Percentiles rank a stretch among this genome's conserved stretches.
Evolutionary conservation across 169 alveolate species (phyloP).

Genomic region (Cryptosporidium parvum): DNA sequence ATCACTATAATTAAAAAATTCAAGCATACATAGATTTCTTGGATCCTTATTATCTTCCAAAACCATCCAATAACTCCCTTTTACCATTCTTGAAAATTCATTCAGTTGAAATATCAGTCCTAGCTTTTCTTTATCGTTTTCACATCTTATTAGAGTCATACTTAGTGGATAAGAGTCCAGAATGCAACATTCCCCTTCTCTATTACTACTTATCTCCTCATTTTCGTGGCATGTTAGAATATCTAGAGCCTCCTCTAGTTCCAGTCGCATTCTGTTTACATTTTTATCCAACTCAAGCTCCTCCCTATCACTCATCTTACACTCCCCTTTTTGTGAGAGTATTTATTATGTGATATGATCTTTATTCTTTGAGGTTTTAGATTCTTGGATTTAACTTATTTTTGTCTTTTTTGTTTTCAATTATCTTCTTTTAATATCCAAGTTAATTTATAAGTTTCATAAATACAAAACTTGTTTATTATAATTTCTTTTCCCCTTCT

Average conservation of each 20-base stretch:
- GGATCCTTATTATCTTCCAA: slow-evolving; percentile 42
- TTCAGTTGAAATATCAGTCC: slow-evolving; percentile 9
- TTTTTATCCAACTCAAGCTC: slow-evolving; percentile 33
- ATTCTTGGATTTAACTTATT: background rate
- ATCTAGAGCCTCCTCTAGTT: slow-evolving; percentile 48
- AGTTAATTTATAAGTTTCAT: background rate
- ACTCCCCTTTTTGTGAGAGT: slow-evolving; percentile 7
- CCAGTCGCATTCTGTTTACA: slow-evolving; percentile 39
- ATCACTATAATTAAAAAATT: slow-evolving; percentile 45
- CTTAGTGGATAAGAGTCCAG: slow-evolving; percentile 51
- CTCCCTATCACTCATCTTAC: slow-evolving; percentile 37
- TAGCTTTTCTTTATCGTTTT: slow-evolving; percentile 20
- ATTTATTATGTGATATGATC: background rate
- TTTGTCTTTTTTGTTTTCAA: background rate
- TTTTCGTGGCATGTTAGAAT: background rate
- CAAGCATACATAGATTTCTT: slow-evolving; percentile 25
- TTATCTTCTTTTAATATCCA: background rate
- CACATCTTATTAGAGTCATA: slow-evolving; percentile 39
- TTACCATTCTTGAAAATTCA: slow-evolving; percentile 58
- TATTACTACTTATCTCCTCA: background rate
- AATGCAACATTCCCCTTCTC: slow-evolving; percentile 7
- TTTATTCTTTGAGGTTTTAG: background rate
- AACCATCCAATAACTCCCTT: slow-evolving; percentile 60
- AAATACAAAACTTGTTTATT: background rate
- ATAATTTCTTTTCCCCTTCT: background rate